phyloP scores from a whole-genome alignment of 352 stramenopile species.

The Phytophthora tentaculata region DNA sequence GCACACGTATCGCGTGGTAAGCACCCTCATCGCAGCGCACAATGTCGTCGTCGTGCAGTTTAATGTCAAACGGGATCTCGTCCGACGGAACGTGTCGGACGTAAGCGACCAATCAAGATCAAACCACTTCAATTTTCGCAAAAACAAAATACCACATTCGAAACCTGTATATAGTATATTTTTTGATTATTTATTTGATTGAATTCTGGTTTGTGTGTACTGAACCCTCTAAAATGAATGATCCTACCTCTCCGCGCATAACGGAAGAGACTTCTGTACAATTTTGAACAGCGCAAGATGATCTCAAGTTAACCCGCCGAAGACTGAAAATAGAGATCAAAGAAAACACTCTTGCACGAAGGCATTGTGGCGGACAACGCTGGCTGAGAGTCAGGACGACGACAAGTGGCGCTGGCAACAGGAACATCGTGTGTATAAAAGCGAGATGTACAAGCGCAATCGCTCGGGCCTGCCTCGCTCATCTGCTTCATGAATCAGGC shows the following conservation, averaged over 20 bases:
- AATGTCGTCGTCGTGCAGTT: constrained; percentile 92
- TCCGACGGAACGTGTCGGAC: constrained; percentile 97
- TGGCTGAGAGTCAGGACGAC: constrained; percentile 66
- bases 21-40: constrained; percentile 98
- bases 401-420: constrained; percentile 49
- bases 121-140: too few relatives aligned
- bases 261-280: too few relatives aligned
- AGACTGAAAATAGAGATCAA: too few relatives aligned
- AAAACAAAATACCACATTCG: too few relatives aligned
- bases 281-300: constrained; percentile 43
- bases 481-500: constrained; percentile 35
- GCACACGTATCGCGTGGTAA: constrained; percentile 96
- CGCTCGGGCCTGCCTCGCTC: constrained; percentile 20
- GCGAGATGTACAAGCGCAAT: constrained; percentile 36
- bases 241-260: too few relatives aligned
- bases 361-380: constrained; percentile 54
- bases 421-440: constrained; percentile 37
- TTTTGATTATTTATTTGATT: too few relatives aligned
- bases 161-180: too few relatives aligned
- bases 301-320: constrained; percentile 20
- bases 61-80: constrained; percentile 88
- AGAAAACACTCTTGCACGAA: too few relatives aligned
- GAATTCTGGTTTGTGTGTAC: too few relatives aligned
- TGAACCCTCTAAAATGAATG: too few relatives aligned
- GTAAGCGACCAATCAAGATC: too few relatives aligned